Base-by-base conservation (phyloP, 1,284 basidiomycete genomes). In the Wallemia ichthyophaga region DNA sequence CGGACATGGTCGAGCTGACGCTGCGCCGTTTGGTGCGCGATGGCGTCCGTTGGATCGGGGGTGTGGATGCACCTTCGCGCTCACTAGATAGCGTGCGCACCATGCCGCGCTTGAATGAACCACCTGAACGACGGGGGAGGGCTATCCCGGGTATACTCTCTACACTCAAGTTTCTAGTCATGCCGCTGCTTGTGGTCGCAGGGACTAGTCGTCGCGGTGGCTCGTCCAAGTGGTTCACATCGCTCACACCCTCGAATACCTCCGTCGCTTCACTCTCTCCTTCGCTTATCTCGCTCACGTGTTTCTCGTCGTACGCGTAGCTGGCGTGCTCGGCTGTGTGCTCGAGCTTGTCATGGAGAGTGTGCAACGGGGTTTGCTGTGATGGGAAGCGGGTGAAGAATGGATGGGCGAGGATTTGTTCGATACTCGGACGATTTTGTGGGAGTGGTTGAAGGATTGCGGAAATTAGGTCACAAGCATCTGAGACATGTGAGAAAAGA, bases 21-120 rank as follows among this genome's bases (percentile, higher is more conserved):
- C 89, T 94, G 21, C 89, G 81, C 1, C 92, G 80, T 69, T 96
- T 96, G 1, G 91, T 96, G 7, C 89, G 78, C 1, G 83, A 85
- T 0, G 91, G 92, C 0, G 91, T 98, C 17, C 89, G 83, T 17
- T 80, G 76, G 56, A 48, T 24, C 19, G 55, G 55, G 3, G 26
- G 54, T 1, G 33, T 48, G 9, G 37, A 48, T 48, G 37, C 37
- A 15, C 37, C 37, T 48, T 48, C 37, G 7, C n/a, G 7, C n/a
- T 48, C 37, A 21, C n/a, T 48, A 3, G 37, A 48, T 5, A 48
- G n/a, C n/a, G 37, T 48, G 11, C 37, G 11, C 11, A 5, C n/a
- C 37, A 48, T 48, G 5, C 37, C n/a, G 13, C 27, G 21, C 63
- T 64, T 27, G 60, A 37, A 56, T 59, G 58, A 62, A 57, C 59